Percentiles rank a stretch among this genome's conserved stretches.
These are phyloP conservation scores for Chaetomidium leptoderma DNA, from an alignment of 495 filamentous ascomycete genomes.

Conservation along the genomic window DNA sequence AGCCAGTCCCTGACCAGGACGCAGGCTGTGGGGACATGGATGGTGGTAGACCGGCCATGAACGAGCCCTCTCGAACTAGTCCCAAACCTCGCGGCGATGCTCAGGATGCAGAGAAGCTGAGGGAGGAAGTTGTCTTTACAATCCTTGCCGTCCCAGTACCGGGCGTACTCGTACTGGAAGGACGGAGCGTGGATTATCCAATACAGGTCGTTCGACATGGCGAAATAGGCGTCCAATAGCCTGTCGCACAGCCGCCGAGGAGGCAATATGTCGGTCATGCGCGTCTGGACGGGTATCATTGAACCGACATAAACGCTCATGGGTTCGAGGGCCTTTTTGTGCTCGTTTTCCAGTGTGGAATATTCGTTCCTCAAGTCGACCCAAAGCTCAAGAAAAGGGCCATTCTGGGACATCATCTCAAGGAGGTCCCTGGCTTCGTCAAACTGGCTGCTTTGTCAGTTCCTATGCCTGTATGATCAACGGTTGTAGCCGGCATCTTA, in stretches of 20 bases:
- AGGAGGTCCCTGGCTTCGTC: too few species aligned
- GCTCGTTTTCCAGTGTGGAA: not conserved
- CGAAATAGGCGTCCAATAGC: not conserved
- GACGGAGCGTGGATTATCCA: not conserved
- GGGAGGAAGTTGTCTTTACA: slow-evolving; percentile 15
- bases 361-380: not conserved
- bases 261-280: not conserved
- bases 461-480: too few species aligned
- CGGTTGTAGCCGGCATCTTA: too few species aligned
- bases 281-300: not conserved
- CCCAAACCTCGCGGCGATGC: slow-evolving; percentile 33
- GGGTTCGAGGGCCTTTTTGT: not conserved
- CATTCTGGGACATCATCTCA: too few species aligned
- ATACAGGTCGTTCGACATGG: not conserved
- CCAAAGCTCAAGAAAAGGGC: not conserved
- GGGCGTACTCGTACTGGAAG: not conserved
- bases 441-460: too few species aligned
- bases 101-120: slow-evolving; percentile 28
- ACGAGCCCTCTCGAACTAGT: slow-evolving; percentile 29
- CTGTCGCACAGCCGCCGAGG: not conserved
- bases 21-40: not conserved
- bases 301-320: too few species aligned
- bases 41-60: slow-evolving; percentile 30
- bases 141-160: slow-evolving; percentile 34
- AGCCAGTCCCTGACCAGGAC: not conserved